These are phyloP conservation scores for Gossypium trilobum DNA, from an alignment of 441 rosid genomes.

Conservation along the genomic window DNA sequence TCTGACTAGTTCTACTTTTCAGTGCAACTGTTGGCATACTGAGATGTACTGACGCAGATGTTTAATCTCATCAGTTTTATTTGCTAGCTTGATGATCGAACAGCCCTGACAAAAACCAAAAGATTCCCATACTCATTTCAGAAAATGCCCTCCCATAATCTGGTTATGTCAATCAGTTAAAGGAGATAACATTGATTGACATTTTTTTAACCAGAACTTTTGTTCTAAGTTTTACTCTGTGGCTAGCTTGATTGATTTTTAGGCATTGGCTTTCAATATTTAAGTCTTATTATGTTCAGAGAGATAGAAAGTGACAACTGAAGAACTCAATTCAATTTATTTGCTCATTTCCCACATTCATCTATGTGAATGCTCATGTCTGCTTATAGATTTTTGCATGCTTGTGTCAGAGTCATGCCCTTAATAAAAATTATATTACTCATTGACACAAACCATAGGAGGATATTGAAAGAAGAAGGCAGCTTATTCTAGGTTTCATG, in stretches of 20 bases:
- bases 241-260: neutral
- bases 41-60: neutral
- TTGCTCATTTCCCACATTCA: neutral
- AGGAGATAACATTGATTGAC: neutral
- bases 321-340: neutral
- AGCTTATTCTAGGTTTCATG: neutral
- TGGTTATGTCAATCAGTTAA: neutral
- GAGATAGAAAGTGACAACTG: conserved; percentile 7
- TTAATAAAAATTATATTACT: neutral
- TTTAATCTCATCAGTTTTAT: neutral
- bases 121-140: neutral
- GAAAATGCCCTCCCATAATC: neutral
- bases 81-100: neutral
- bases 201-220: neutral
- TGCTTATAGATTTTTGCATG: neutral
- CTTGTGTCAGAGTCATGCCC: neutral
- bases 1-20: neutral
- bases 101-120: neutral
- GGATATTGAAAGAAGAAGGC: neutral
- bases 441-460: neutral
- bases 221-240: neutral
- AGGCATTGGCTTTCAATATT: neutral
- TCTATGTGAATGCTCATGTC: neutral
- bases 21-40: neutral
- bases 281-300: neutral